phyloP scores from a whole-genome alignment of 371 early-diverging fungal species.

The Rhizopus microsporus region DNA sequence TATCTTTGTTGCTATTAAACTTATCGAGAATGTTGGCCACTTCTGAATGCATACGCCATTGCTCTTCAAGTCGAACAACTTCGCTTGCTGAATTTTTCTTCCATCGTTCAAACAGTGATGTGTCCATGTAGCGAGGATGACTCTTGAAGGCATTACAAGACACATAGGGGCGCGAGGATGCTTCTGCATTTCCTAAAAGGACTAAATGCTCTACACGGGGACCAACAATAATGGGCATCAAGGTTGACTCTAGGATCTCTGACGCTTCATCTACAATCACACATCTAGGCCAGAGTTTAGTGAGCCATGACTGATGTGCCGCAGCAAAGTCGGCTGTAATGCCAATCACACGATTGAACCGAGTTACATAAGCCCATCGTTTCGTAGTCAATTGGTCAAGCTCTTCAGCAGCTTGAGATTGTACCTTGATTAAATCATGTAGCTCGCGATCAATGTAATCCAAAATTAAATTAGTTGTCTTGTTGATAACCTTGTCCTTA shows the following conservation, averaged over 20 bases:
- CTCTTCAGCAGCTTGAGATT: conserved; percentile 15
- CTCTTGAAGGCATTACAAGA: conserved; percentile 13
- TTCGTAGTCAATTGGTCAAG: conserved; percentile 27
- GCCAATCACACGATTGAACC: conserved; percentile 42
- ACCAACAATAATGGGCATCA: conserved; percentile 22
- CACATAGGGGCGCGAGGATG: conserved; percentile 10
- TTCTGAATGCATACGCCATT: conserved; percentile 45
- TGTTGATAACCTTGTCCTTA: conserved; percentile 10
- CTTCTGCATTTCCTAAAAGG: conserved; percentile 29
- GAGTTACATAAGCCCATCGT: conserved; percentile 26
- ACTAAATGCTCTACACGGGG: conserved; percentile 40
- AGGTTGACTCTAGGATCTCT: conserved; percentile 29
- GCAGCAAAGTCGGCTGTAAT: conserved; percentile 46
- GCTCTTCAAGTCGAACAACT: conserved; percentile 31
- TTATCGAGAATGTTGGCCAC: conserved; percentile 21
- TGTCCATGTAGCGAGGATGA: conserved; percentile 25
- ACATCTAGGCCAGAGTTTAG: conserved; percentile 31
- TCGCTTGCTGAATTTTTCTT: conserved; percentile 24
- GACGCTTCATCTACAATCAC: conserved; percentile 44
- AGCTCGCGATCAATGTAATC: conserved; percentile 33
- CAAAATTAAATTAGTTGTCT: conserved; percentile 13
- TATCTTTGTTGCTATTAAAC: conserved; percentile 16
- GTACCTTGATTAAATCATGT: conserved; percentile 23
- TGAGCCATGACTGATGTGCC: conserved; percentile 29
- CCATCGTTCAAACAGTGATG: conserved; percentile 45